These are phyloP conservation scores for Plasmodium blacklocki DNA, from an alignment of 169 alveolate genomes.

Conservation along the genomic window DNA sequence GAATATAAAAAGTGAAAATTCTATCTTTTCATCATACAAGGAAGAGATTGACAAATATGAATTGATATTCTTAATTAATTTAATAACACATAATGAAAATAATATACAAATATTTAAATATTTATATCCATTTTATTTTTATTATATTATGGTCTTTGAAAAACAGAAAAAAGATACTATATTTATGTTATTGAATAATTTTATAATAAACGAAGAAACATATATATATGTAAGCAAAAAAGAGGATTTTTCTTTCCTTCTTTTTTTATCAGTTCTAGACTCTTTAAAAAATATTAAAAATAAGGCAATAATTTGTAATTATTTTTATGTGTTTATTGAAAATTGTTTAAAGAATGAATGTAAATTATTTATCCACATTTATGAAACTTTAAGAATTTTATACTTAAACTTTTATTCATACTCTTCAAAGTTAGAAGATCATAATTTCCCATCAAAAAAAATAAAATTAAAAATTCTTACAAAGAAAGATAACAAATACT, in stretches of 20 bases:
- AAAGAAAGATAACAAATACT: conserved; percentile 17
- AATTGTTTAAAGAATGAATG: conserved; percentile 64
- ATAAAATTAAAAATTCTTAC: conserved; percentile 26
- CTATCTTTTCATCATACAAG: not conserved
- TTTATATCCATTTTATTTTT: conserved; percentile 45
- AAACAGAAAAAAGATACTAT: conserved; percentile 30
- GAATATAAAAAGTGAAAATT: not conserved
- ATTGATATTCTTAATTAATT: conserved; percentile 69
- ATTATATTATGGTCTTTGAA: conserved; percentile 21
- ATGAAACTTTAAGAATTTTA: conserved; percentile 21
- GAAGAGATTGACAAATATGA: conserved; percentile 58
- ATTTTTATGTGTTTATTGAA: conserved; percentile 73
- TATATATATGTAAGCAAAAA: conserved; percentile 8
- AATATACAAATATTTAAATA: conserved; percentile 25
- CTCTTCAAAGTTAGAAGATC: conserved; percentile 32
- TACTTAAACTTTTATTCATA: conserved; percentile 25
- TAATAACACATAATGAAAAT: conserved; percentile 69
- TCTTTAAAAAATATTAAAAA: conserved; percentile 49
- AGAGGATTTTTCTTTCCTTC: conserved; percentile 44
- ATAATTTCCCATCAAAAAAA: conserved; percentile 8
- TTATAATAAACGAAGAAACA: conserved; percentile 53
- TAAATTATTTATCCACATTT: conserved; percentile 49
- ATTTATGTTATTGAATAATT: conserved; percentile 69
- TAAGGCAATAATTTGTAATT: conserved; percentile 45
- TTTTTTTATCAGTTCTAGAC: conserved; percentile 44